Base-by-base conservation (phyloP, 2,329 filamentous ascomycete species). In the Pseudopyricularia javanii region DNA sequence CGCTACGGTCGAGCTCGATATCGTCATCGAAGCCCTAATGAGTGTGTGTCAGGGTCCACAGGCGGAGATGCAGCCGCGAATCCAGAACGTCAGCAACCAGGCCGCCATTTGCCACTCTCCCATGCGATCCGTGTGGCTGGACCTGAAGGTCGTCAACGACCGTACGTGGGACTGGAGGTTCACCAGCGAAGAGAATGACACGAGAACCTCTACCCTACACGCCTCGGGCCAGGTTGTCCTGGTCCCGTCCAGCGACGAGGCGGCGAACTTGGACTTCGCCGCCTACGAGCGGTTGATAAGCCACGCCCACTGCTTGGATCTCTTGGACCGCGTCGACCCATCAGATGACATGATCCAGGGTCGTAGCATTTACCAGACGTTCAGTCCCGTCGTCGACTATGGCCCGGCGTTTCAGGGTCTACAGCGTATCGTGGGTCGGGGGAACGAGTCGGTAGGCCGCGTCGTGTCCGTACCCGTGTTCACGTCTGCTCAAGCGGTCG, bases 321-420 rank as follows among this genome's bases (percentile, higher is more conserved):
- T 70, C 15, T 20, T 60, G 26, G 55, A 47, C 51, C 53, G 47
- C 2, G 59, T 62, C n/a, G n/a, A n/a, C n/a, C 64, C 67, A 22
- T 64, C 68, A n/a, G 59, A 58, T 8, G 66, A 68, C 35, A 65
- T 69, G 9, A 59, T 62, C 14, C 53, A 71, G 22, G 62, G n/a
- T n/a, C 62, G 61, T 7, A 65, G 63, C 54, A 64, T 74, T 11
- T 74, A 74, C 58, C 57, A 59, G 15, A 59, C 62, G 2, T 69
- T 73, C 54, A 52, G 56, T 0, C 57, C 63, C 0, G 59, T 72
- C 14, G 64, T 72, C n/a, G 60, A 67, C 50, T 71, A 68, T 54
- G 56, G 54, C 1, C 54, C 59, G 3, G 9, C 56, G 3, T 72
- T 65, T 55, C 62, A 55, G 0, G 65, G 67, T 1, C 53, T 72